Conservation (phyloP, 305 asterid genomes). For the Fraxinus dipetala region DNA sequence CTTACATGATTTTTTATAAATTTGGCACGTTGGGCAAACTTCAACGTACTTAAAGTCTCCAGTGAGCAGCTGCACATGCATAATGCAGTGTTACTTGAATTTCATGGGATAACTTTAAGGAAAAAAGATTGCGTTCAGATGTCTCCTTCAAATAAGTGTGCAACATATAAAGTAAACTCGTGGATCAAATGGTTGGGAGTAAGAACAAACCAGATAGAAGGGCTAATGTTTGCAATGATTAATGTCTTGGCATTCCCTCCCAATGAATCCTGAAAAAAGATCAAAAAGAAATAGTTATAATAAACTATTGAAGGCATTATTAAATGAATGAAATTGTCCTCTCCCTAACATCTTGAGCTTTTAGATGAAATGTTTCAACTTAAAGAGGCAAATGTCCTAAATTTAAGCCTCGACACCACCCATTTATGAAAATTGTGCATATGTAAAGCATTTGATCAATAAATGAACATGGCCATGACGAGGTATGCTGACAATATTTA, state of each 20-base stretch:
- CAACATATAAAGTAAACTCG: background rate
- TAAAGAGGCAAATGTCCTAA: background rate
- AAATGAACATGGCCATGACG: background rate
- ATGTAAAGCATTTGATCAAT: background rate
- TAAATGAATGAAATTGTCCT: background rate
- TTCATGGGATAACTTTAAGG: conserved; percentile 4
- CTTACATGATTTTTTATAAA: conserved; percentile 92
- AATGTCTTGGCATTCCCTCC: conserved; percentile 98
- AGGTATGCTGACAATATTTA: background rate
- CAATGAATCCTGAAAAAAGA: conserved; percentile 66
- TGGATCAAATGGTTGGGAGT: conserved; percentile 8
- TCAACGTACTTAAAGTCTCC: conserved; percentile 93
- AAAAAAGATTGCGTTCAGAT: background rate
- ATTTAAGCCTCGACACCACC: background rate
- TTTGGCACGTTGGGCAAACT: conserved; percentile 99
- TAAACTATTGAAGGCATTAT: background rate
- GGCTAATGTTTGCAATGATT: conserved; percentile 91
- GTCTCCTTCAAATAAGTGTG: conserved; percentile 8
- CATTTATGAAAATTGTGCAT: background rate
- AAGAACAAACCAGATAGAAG: conserved; percentile 64
- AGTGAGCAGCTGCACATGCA: conserved; percentile 73
- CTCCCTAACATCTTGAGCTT: background rate
- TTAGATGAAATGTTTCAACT: background rate
- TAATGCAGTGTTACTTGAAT: conserved; percentile 23
- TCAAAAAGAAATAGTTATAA: background rate